These are phyloP conservation scores for Cystofilobasidium macerans DNA, from an alignment of 768 basidiomycete genomes.

Conservation along the genomic window DNA sequence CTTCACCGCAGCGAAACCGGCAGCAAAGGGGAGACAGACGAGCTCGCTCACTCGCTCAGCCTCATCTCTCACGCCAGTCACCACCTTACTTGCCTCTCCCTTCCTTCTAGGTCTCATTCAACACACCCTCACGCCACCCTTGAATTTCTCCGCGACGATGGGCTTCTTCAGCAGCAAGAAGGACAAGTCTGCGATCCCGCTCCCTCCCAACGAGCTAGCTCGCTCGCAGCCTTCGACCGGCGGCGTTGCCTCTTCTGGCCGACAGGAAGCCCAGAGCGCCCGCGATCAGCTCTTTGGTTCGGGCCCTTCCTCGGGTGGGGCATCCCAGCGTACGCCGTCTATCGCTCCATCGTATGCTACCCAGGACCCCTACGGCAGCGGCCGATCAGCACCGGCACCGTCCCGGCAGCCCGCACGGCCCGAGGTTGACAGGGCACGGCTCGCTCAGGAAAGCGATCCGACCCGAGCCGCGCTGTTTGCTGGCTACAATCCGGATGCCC, in stretches of 20 bases:
- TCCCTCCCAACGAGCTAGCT: conserved; percentile 7
- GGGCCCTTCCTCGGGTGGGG: neutral
- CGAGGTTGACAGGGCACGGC: neutral
- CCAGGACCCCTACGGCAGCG: conserved; percentile 12
- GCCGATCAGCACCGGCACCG: no score
- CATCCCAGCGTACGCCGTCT: neutral
- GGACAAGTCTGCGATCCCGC: conserved; percentile 18
- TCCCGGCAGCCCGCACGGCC: neutral
- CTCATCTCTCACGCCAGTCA: no score
- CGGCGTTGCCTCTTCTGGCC: no score
- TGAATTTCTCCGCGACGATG: conserved; percentile 1
- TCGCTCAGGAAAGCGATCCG: conserved; percentile 12
- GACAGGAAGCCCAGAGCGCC: neutral
- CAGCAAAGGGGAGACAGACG: no score
- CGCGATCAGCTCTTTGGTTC: conserved; percentile 1
- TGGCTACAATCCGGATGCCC: conserved; percentile 23
- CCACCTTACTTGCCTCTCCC: no score
- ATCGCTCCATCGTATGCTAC: conserved; percentile 20
- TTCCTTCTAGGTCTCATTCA: neutral
- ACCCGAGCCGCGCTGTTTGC: conserved; percentile 19
- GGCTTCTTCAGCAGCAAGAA: conserved; percentile 17
- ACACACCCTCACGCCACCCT: no score
- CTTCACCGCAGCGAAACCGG: no score
- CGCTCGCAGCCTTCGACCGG: neutral
- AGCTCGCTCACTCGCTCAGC: no score